phyloP scores from a whole-genome alignment of 768 basidiomycete genomes.

The Amanita rimosa region DNA sequence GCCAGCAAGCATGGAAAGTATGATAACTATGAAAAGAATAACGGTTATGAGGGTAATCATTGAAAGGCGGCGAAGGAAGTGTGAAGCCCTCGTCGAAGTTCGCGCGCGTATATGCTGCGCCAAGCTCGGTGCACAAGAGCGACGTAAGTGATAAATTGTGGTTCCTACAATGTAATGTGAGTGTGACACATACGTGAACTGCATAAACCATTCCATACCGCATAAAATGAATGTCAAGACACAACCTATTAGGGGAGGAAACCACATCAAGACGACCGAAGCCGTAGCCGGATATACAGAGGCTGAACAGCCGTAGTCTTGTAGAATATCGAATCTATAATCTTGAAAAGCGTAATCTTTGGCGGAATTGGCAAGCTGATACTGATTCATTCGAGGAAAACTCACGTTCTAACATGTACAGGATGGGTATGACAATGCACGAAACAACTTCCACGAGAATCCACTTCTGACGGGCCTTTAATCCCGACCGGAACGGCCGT shows the following conservation, averaged over 20 bases:
- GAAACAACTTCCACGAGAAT: slow-evolving; percentile 32
- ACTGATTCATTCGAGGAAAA: slow-evolving; percentile 7
- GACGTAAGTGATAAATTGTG: slow-evolving; percentile 21
- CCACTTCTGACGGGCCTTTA: slow-evolving; percentile 26
- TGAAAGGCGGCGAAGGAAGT: slow-evolving; percentile 47
- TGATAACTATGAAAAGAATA: slow-evolving; percentile 26
- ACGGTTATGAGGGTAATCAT: slow-evolving; percentile 33
- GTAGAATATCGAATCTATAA: slow-evolving; percentile 49
- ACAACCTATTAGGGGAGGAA: slow-evolving; percentile 34
- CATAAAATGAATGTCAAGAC: slow-evolving; percentile 27
- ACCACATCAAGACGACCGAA: slow-evolving; percentile 31
- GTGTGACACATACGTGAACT: background rate
- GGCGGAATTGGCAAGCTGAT: background rate
- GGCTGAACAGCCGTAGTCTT: slow-evolving; percentile 45
- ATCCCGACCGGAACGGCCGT: slow-evolving; percentile 20
- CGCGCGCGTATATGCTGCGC: slow-evolving; percentile 26
- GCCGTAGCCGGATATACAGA: slow-evolving; percentile 32
- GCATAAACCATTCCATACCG: slow-evolving; percentile 20
- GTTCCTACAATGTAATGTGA: slow-evolving; percentile 14
- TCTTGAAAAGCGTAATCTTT: slow-evolving; percentile 48
- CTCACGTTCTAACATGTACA: slow-evolving; percentile 53
- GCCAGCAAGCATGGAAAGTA: slow-evolving; percentile 27
- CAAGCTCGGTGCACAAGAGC: slow-evolving; percentile 15
- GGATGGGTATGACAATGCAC: slow-evolving; percentile 42
- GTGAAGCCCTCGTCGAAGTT: slow-evolving; percentile 28